Evolutionary conservation across 331 rosid species (phyloP).

Genomic region (Phaseolus coccineus): DNA sequence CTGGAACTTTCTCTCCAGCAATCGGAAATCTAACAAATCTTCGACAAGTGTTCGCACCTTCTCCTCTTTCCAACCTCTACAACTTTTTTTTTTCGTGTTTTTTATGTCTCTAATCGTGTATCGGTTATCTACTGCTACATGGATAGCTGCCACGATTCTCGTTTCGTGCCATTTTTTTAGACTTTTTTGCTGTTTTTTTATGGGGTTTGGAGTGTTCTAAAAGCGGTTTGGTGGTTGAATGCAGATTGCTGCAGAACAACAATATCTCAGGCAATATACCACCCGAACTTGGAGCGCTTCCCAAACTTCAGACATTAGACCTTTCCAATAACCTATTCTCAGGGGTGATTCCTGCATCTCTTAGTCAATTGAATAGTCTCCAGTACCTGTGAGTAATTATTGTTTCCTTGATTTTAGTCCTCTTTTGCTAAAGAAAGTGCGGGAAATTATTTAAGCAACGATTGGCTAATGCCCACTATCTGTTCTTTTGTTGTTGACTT

Average conservation of each 20-base stretch:
- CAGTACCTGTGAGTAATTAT: constrained; percentile 73
- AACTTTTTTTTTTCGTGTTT: not conserved
- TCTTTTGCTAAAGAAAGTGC: constrained; percentile 45
- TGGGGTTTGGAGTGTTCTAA: constrained; percentile 25
- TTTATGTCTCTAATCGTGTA: constrained; percentile 31
- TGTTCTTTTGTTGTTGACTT: constrained; percentile 10
- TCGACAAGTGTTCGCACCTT: constrained; percentile 78
- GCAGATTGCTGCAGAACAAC: constrained; percentile 87
- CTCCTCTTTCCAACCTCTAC: not conserved
- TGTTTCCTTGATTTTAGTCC: constrained; percentile 26
- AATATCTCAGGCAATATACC: constrained; percentile 87
- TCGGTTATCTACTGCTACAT: not conserved
- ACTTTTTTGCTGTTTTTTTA: not conserved
- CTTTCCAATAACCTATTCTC: constrained; percentile 85
- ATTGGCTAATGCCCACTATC: not conserved
- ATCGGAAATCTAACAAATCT: constrained; percentile 86
- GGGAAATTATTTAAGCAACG: constrained; percentile 30
- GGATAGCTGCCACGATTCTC: not conserved
- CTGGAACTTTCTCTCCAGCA: constrained; percentile 78
- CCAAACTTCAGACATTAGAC: constrained; percentile 85
- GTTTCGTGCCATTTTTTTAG: not conserved
- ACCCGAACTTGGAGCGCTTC: constrained; percentile 70
- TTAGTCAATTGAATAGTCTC: constrained; percentile 71
- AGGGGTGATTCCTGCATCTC: constrained; percentile 67
- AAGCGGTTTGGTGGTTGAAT: constrained; percentile 23